Percentiles rank a stretch among this genome's conserved stretches.
phyloP scores from a whole-genome alignment of 495 filamentous ascomycete genomes.

The Tuber calosporum region DNA sequence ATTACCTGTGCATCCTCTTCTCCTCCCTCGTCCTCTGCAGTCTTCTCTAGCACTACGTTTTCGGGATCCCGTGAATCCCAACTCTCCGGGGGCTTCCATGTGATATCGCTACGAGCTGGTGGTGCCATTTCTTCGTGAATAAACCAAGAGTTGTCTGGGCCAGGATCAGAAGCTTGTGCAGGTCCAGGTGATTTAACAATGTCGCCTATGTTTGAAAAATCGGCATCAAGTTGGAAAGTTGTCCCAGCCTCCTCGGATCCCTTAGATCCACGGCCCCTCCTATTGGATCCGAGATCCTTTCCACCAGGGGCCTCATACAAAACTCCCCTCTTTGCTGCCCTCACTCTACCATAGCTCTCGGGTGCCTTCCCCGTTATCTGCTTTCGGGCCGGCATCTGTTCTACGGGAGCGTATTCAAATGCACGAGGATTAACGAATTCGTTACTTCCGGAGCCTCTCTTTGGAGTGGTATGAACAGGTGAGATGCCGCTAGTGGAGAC shows the following conservation, averaged over 20 bases:
- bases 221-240: slow-evolving; percentile 32
- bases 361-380: slow-evolving; percentile 19
- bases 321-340: slow-evolving; percentile 17
- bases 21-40: slow-evolving; percentile 25
- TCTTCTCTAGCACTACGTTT: slow-evolving; percentile 14
- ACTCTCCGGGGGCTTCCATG: slow-evolving; percentile 39
- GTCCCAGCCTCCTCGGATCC: slow-evolving; percentile 18
- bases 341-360: slow-evolving; percentile 49
- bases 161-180: slow-evolving; percentile 24
- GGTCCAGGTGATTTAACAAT: slow-evolving; percentile 32
- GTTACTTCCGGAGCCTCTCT: slow-evolving; percentile 28
- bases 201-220: slow-evolving; percentile 31
- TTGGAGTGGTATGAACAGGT: slow-evolving; percentile 29
- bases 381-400: slow-evolving; percentile 22
- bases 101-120: slow-evolving; percentile 26
- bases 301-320: slow-evolving; percentile 23
- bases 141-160: slow-evolving; percentile 18
- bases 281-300: slow-evolving; percentile 8
- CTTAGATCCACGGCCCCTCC: slow-evolving; percentile 23
- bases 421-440: slow-evolving; percentile 35
- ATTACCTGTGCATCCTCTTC: slow-evolving; percentile 35
- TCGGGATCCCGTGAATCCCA: slow-evolving; percentile 26
- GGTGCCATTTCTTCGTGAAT: slow-evolving; percentile 25
- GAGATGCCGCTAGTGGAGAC: slow-evolving; percentile 29
- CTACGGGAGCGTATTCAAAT: slow-evolving; percentile 33